Evolutionary conservation across 2,329 filamentous ascomycete species (phyloP).

Genomic region (Arthrobotrys pseudoclavata): DNA sequence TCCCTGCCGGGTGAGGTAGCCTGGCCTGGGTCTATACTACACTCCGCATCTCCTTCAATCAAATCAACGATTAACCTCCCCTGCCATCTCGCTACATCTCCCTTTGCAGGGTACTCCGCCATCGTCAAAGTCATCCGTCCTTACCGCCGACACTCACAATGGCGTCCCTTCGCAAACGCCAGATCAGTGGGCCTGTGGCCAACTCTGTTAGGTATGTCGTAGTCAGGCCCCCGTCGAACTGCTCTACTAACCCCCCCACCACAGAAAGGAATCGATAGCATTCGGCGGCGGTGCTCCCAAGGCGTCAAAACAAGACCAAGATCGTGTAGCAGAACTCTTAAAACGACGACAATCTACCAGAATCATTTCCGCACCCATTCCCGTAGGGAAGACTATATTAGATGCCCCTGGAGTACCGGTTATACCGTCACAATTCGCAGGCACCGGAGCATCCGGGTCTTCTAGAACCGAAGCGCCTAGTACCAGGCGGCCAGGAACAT

Average conservation of each 20-base stretch:
- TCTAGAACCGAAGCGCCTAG: slow-evolving; percentile 49
- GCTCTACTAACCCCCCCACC: slow-evolving; percentile 10
- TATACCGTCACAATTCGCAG: slow-evolving; percentile 71
- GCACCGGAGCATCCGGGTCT: slow-evolving; percentile 76
- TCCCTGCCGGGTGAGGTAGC: not conserved
- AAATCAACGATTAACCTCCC: slow-evolving; percentile 11
- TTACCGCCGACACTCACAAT: slow-evolving; percentile 17
- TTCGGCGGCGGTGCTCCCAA: slow-evolving; percentile 54
- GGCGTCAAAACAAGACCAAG: slow-evolving; percentile 62
- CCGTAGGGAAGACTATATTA: slow-evolving; percentile 78
- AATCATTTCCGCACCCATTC: slow-evolving; percentile 75
- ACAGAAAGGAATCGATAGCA: slow-evolving; percentile 44
- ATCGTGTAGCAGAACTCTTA: slow-evolving; percentile 81
- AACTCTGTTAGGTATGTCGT: slow-evolving; percentile 33
- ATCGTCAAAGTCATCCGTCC: not conserved
- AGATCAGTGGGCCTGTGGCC: slow-evolving; percentile 44
- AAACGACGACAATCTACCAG: slow-evolving; percentile 95
- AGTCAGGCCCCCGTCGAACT: not conserved
- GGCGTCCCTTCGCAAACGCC: slow-evolving; percentile 48
- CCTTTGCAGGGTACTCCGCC: not conserved
- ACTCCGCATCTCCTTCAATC: slow-evolving; percentile 12
- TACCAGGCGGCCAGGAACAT: slow-evolving; percentile 65
- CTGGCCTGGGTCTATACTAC: not conserved
- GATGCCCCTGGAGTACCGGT: slow-evolving; percentile 77
- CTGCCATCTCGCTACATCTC: slow-evolving; percentile 1